Evolutionary conservation across 176 grass and related monocot genomes (phyloP).

Genomic region (Pharus latifolius): DNA sequence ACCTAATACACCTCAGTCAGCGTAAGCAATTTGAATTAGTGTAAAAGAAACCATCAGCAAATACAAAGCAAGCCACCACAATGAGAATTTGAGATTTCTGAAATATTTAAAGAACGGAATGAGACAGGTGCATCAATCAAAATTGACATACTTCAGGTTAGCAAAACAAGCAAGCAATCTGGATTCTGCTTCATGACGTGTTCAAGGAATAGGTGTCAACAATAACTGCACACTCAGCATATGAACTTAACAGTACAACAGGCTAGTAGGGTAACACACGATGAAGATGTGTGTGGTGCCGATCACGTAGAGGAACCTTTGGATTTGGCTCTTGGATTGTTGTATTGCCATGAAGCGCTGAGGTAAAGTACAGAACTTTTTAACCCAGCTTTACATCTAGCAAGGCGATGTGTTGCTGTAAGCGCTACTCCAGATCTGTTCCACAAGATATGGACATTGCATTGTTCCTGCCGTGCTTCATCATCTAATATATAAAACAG

Average conservation of each 20-base stretch:
- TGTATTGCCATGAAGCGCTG: background rate
- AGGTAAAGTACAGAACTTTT: background rate
- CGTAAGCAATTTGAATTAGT: background rate
- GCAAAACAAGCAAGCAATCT: constrained; percentile 19
- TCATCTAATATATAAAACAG: background rate
- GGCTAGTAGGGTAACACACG: constrained; percentile 4
- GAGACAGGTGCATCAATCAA: background rate
- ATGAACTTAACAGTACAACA: constrained; percentile 10
- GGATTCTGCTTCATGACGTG: constrained; percentile 9
- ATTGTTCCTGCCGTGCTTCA: background rate
- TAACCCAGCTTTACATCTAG: constrained; percentile 6
- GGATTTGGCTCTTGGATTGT: background rate
- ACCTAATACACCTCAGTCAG: too few species aligned
- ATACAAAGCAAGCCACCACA: background rate
- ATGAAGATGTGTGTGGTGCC: background rate
- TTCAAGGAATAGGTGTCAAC: background rate
- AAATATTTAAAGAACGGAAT: background rate
- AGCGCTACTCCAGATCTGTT: background rate
- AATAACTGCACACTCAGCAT: constrained; percentile 10
- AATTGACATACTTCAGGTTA: constrained; percentile 22
- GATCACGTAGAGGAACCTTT: background rate
- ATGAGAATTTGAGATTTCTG: background rate
- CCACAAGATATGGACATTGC: background rate
- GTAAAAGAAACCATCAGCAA: background rate
- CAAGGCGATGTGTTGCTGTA: background rate